Evolutionary conservation across 768 basidiomycete species (phyloP).

Genomic region (Bullera alba): DNA sequence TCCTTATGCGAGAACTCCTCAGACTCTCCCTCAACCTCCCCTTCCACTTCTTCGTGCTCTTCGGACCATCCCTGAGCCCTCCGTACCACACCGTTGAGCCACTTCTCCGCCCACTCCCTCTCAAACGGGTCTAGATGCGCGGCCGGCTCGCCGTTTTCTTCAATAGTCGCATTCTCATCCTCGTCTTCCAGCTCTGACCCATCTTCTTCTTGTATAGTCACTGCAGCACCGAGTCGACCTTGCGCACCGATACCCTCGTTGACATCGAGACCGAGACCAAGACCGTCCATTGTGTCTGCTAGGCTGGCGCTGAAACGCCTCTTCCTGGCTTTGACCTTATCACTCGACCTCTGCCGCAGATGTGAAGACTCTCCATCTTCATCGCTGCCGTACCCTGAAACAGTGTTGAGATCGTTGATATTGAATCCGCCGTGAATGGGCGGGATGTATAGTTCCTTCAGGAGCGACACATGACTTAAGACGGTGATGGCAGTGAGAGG

Average conservation of each 20-base stretch:
- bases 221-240: background rate
- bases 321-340: constrained; percentile 6
- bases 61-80: constrained; percentile 38
- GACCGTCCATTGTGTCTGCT: constrained; percentile 16
- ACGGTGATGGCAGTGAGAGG: constrained; percentile 20
- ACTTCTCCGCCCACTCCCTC: constrained; percentile 43
- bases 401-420: constrained; percentile 4
- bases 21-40: background rate
- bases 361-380: constrained; percentile 8
- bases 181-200: background rate
- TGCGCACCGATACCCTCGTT: background rate
- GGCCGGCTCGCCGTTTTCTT: constrained; percentile 1
- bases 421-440: constrained; percentile 37
- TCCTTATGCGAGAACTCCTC: constrained; percentile 8
- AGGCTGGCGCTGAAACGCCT: constrained; percentile 13
- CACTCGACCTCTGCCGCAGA: background rate
- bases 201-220: background rate
- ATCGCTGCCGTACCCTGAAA: constrained; percentile 1
- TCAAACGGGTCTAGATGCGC: constrained; percentile 42
- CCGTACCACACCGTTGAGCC: constrained; percentile 38
- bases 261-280: constrained; percentile 20
- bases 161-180: constrained; percentile 5
- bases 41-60: constrained; percentile 24
- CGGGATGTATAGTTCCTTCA: constrained; percentile 33
- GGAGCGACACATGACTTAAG: constrained; percentile 25